Evolutionary conservation across 495 filamentous ascomycete genomes (phyloP), one percentile per base, ranked within the genome.

Genomic region (Hypomontagnella monticulosa): DNA sequence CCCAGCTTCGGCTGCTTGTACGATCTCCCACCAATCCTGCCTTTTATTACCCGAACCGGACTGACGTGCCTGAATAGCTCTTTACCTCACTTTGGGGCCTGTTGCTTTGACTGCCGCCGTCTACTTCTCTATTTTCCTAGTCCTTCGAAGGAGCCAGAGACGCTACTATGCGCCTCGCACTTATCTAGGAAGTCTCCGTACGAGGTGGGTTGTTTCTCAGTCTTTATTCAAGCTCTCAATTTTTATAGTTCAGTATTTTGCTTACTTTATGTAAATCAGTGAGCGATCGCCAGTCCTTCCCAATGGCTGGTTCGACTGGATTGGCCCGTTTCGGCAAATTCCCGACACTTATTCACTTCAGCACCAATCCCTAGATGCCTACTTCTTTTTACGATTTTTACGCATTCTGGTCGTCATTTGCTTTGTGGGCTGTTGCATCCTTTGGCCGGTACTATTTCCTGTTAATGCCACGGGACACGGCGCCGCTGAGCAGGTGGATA

Each of bases 141-240:
- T 95, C 56, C 78, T 99, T 57, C 87, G 95, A 27, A 82, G 79
- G 61, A 89, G 80, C 43, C 81, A 94, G 48, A 85, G 82, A 57
- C 86, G 93, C 43, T 89, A 85, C 76, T 99, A 99, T 80, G 88
- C 91, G 48, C 95, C 95, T 2, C 84, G 94, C 76, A 93, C 92
- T 18, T 97, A 94, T 75, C 77, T 99, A 34, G 90, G 92, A 27
- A 88, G 82, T 57, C 73, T 97, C 65, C 83, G 83, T 37, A 79
- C 90, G 41, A 82, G 83, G 87, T 89, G 76, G 69, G 81, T 58
- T 7, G 81, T 58, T 7, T 32, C 42, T 52, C 37, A 6, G 14
- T 73, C 33, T 30, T 43, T 7, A 18, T 20, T 16, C 55, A 20
- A 18, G 37, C 2, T 14, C 32, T 53, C n/a, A 12, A 3, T 3